Conservation (phyloP, 2,329 filamentous ascomycete species). For the Colletotrichum kahawae region DNA sequence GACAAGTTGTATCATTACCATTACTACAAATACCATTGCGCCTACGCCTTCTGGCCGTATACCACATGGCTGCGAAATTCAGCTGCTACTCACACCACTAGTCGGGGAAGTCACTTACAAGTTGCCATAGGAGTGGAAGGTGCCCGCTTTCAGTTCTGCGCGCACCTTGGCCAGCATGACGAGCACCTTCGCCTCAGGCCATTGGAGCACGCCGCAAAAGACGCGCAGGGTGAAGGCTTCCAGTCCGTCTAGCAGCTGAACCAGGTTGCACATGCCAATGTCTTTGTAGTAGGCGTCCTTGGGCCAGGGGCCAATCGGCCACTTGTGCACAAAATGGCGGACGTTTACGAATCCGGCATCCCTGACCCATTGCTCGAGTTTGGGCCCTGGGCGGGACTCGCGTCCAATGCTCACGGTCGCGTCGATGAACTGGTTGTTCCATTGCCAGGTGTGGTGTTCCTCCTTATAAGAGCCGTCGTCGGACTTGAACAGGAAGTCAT, state of each 20-base stretch:
- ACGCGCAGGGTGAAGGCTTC: conserved; percentile 29
- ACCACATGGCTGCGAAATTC: neutral
- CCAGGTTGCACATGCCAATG: conserved; percentile 19
- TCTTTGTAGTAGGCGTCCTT: conserved; percentile 27
- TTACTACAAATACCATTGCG: neutral
- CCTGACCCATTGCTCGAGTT: conserved; percentile 31
- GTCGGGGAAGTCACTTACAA: conserved; percentile 20
- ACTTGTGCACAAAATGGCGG: conserved; percentile 34
- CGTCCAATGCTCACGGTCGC: conserved; percentile 24
- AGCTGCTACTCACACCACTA: neutral
- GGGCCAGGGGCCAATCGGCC: conserved; percentile 39
- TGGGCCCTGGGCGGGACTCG: conserved; percentile 27
- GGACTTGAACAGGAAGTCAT: conserved; percentile 28
- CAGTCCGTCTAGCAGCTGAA: conserved; percentile 24
- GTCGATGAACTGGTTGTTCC: conserved; percentile 25
- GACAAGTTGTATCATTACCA: neutral
- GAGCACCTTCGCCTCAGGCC: conserved; percentile 29
- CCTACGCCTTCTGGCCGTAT: conserved; percentile 22
- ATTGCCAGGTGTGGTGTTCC: conserved; percentile 24
- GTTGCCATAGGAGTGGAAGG: conserved; percentile 29
- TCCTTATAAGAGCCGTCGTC: conserved; percentile 31
- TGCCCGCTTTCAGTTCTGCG: conserved; percentile 31
- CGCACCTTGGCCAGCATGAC: conserved; percentile 31
- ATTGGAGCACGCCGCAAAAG: conserved; percentile 33
- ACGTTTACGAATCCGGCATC: conserved; percentile 42